Evolutionary conservation across 1,284 basidiomycete genomes (phyloP).

Genomic region (Fomes fomentarius): DNA sequence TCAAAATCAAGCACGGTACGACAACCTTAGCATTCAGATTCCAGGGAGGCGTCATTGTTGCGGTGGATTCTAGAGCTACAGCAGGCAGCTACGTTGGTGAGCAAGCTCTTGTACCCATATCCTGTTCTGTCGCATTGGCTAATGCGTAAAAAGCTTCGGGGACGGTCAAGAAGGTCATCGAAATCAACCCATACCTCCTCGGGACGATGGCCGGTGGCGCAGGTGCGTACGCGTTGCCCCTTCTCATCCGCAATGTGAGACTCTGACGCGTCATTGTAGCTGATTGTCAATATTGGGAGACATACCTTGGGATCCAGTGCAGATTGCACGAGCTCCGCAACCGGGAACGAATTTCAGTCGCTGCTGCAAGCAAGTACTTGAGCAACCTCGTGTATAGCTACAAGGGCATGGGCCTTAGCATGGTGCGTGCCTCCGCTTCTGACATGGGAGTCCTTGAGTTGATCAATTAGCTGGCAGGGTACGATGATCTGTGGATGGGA

Average conservation of each 20-base stretch:
- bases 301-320: constrained; percentile 98
- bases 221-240: constrained; percentile 56
- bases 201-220: constrained; percentile 99
- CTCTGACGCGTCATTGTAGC: constrained; percentile 47
- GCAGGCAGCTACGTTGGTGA: constrained; percentile 95
- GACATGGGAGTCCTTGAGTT: not conserved
- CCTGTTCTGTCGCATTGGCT: too few relatives aligned
- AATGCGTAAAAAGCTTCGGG: constrained; percentile 94
- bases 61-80: constrained; percentile 97
- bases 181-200: constrained; percentile 98
- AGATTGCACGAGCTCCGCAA: constrained; percentile 97
- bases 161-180: constrained; percentile 98
- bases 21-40: constrained; percentile 98
- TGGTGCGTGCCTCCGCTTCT: constrained; percentile 60
- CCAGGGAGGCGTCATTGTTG: constrained; percentile 96
- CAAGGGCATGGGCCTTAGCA: constrained; percentile 99
- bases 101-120: constrained; percentile 30
- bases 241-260: constrained; percentile 4
- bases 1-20: constrained; percentile 99
- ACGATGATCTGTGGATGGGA: constrained; percentile 99
- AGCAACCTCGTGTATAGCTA: constrained; percentile 98
- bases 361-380: constrained; percentile 97
- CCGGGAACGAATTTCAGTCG: constrained; percentile 97
- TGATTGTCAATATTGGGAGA: constrained; percentile 97
- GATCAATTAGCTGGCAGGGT: constrained; percentile 63